Percentiles rank a stretch among this genome's conserved stretches.
Conservation (phyloP, 2,329 filamentous ascomycete genomes). For the Paecilomyces sp. region DNA sequence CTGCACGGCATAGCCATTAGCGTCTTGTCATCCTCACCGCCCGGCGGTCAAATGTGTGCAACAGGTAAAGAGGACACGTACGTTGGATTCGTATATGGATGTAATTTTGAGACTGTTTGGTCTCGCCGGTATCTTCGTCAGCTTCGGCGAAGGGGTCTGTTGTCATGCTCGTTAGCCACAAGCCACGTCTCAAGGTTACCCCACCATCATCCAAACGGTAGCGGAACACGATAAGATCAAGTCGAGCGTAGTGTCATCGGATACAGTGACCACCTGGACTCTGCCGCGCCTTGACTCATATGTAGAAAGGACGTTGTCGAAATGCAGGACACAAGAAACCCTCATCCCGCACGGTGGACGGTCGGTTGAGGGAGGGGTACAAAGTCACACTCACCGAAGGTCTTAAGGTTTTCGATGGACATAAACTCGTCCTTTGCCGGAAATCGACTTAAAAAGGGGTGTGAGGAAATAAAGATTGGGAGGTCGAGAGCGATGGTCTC, state of each 20-base stretch:
- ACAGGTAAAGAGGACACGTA: conserved; percentile 45
- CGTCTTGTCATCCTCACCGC: conserved; percentile 3
- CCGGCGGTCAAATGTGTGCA: conserved; percentile 1
- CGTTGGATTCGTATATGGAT: conserved; percentile 99
- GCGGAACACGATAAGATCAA: background rate
- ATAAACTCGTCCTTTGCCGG: conserved; percentile 78
- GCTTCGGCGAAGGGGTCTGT: conserved; percentile 99
- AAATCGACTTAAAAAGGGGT: conserved; percentile 37
- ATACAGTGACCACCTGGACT: background rate
- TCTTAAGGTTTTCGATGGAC: conserved; percentile 98
- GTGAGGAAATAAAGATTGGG: conserved; percentile 19
- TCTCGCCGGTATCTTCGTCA: conserved; percentile 97
- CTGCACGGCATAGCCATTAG: conserved; percentile 44
- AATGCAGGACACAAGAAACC: background rate
- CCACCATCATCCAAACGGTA: conserved; percentile 14
- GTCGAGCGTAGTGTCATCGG: background rate
- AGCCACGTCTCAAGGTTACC: conserved; percentile 26
- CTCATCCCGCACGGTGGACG: conserved; percentile 4
- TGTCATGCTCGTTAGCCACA: conserved; percentile 24
- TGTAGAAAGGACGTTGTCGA: background rate
- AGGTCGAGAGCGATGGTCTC: conserved; percentile 27
- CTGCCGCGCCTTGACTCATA: background rate
- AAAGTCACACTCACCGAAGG: conserved; percentile 65
- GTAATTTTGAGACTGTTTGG: conserved; percentile 92
- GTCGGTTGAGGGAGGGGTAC: conserved; percentile 19